Conservation (phyloP, 139 green algal species). For the Tetraselmis chui region DNA sequence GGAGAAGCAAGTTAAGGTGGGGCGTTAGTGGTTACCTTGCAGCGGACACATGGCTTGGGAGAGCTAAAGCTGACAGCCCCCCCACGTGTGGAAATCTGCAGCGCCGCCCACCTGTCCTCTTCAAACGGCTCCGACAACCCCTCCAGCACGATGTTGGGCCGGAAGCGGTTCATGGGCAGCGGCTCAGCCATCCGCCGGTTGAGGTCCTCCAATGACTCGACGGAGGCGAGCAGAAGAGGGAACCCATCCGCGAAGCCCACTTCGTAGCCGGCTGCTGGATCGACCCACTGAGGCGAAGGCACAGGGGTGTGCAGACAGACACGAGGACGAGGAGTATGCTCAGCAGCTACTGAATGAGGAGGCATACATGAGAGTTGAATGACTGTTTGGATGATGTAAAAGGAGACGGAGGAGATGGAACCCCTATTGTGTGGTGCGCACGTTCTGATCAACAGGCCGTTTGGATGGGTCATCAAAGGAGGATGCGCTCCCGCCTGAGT, state of each 20-base stretch:
- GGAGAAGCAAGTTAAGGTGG: too few relatives aligned
- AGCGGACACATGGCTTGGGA: not conserved
- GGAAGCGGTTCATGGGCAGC: not conserved
- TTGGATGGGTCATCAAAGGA: not conserved
- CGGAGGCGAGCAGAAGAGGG: not conserved
- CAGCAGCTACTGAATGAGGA: too few relatives aligned
- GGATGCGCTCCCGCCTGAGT: not conserved
- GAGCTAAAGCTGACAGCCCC: not conserved
- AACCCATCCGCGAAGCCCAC: not conserved
- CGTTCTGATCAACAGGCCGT: not conserved
- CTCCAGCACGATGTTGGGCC: not conserved
- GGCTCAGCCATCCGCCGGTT: not conserved
- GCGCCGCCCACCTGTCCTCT: not conserved
- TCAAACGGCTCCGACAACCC: not conserved
- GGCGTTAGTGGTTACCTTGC: not conserved
- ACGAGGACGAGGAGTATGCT: too few relatives aligned
- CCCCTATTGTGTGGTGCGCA: too few relatives aligned
- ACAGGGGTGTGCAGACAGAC: too few relatives aligned
- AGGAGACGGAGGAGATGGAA: too few relatives aligned
- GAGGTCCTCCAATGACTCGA: not conserved
- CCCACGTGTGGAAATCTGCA: not conserved
- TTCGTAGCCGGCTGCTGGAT: not conserved
- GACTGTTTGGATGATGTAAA: too few relatives aligned
- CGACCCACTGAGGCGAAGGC: not conserved
- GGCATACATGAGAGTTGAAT: too few relatives aligned